Evolutionary conservation across 2,329 filamentous ascomycete species (phyloP).

Genomic region (Penicillium sp.): DNA sequence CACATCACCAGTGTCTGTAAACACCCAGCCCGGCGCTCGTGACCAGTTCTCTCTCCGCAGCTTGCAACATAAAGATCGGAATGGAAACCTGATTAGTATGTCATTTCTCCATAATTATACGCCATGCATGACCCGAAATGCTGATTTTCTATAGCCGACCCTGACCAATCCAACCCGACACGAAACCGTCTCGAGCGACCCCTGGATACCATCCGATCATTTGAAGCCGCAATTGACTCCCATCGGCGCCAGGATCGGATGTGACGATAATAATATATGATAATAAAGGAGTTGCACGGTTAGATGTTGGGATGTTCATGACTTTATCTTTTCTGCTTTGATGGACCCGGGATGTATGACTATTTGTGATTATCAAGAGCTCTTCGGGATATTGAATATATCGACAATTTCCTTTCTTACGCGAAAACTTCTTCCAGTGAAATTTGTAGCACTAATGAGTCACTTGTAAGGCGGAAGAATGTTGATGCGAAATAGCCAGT

Average conservation of each 20-base stretch:
- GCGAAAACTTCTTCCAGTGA: too few relatives aligned
- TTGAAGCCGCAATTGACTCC: conserved; percentile 84
- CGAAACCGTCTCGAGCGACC: conserved; percentile 85
- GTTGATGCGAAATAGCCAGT: too few relatives aligned
- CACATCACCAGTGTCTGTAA: conserved; percentile 26
- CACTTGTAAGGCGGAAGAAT: too few relatives aligned
- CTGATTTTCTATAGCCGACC: conserved; percentile 66
- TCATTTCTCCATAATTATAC: background rate
- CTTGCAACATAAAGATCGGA: conserved; percentile 75
- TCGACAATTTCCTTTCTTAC: background rate
- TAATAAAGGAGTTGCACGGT: background rate
- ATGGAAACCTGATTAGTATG: conserved; percentile 78
- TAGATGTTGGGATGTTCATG: conserved; percentile 9
- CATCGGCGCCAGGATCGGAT: conserved; percentile 51
- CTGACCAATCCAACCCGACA: conserved; percentile 88
- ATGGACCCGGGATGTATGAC: conserved; percentile 1
- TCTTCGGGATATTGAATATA: conserved; percentile 5
- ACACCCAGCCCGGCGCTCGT: conserved; percentile 13
- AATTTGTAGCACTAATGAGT: too few relatives aligned
- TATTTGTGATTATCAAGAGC: conserved; percentile 3
- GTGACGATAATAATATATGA: conserved; percentile 4
- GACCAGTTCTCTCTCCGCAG: conserved; percentile 68
- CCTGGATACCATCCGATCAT: conserved; percentile 86
- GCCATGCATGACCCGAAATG: background rate
- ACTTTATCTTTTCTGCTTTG: conserved; percentile 7